Evolutionary conservation across 179 eudicot genomes (phyloP), one percentile per base, ranked within the genome.

Genomic region (Vitellaria paradoxa): DNA sequence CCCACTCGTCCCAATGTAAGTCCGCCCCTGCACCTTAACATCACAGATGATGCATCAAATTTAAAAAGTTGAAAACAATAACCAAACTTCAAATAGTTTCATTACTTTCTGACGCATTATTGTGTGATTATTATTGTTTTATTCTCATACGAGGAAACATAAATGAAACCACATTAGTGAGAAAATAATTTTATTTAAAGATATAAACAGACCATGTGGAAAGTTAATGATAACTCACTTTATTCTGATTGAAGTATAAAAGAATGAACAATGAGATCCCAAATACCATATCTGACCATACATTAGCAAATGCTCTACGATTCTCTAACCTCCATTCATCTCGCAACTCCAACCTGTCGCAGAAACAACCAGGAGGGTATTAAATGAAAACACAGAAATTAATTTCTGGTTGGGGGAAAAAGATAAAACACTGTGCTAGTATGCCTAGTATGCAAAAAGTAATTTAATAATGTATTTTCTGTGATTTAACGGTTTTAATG

Each of bases 291-390:
- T 96, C 99, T 45, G 99, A 96, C 90, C 87, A 96, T 70, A 96
- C 89, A 83, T 94, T 94, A 76, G 98, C 98, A 89, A 94, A 96
- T 76, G 98, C 93, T 62, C 76, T 92, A 68, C 99, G 93, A 77
- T 96, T 96, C 74, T 76, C 86, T 72, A 96, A 78, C 76, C 99
- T 91, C 92, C 87, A 85, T 84, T 94, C 92, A 64, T 94, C 98
- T 47, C 89, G 89, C 83, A 96, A 77, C 87, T 92, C 97, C 82
- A 96, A 82, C 86, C 99, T 96, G 92, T 72, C 60, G 81, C 68
- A 46, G 72, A 13, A 13, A 78, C 67, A 81, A 83, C 70, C 64
- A 66, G 49, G 55, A 50, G 47, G 26, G 18, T 73, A 53, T 60
- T 72, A 24, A 23, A 63, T 74, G 52, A 80, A 72, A 24, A 78